Conservation (phyloP, 441 rosid species). For the Gossypium davidsonii region DNA sequence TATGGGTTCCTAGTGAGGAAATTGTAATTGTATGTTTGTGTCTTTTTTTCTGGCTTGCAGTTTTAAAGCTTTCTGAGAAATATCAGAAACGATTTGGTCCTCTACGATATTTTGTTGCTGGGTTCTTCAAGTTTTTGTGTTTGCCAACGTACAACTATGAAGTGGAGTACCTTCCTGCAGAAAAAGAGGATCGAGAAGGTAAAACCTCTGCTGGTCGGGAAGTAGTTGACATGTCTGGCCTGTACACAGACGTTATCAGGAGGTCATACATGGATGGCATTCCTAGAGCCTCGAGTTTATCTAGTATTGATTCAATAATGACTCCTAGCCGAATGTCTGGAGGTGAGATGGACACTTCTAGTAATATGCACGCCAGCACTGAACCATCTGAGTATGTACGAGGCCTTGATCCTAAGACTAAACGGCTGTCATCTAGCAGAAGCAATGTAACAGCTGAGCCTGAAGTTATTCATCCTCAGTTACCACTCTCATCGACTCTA, state of each 20-base stretch:
- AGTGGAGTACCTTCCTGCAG: constrained; percentile 89
- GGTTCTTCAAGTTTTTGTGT: constrained; percentile 91
- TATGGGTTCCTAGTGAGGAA: background rate
- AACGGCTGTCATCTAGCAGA: constrained; percentile 78
- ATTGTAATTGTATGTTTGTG: background rate
- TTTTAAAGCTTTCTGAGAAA: constrained; percentile 91
- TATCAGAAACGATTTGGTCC: constrained; percentile 95
- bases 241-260: constrained; percentile 74
- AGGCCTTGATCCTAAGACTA: constrained; percentile 86
- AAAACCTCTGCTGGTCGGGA: constrained; percentile 33
- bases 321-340: constrained; percentile 74
- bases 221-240: constrained; percentile 66
- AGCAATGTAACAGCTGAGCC: constrained; percentile 63
- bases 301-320: constrained; percentile 95
- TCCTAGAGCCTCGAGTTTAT: constrained; percentile 95
- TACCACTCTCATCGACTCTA: constrained; percentile 33
- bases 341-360: constrained; percentile 68
- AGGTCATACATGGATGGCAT: constrained; percentile 74
- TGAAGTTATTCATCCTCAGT: constrained; percentile 85
- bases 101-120: constrained; percentile 96
- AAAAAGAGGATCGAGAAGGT: constrained; percentile 58
- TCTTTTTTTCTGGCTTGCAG: constrained; percentile 38
- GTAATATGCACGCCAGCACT: constrained; percentile 74
- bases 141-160: constrained; percentile 91
- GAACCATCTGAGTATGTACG: constrained; percentile 97